phyloP scores from a whole-genome alignment of 2,329 filamentous ascomycete species.

The Lecanosticta acicola region DNA sequence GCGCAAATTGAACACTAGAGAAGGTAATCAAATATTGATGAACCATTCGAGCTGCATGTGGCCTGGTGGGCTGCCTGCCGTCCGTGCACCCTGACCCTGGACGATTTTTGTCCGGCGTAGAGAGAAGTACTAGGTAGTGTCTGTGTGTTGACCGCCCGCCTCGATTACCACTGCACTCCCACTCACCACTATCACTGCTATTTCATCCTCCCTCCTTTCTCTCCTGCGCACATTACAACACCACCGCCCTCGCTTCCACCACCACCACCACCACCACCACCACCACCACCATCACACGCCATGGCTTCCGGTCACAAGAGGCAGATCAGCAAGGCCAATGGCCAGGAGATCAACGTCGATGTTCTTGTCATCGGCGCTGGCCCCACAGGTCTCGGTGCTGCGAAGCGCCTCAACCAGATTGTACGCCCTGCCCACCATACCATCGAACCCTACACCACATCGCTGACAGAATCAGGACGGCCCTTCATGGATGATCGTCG shows the following conservation, averaged over 20 bases:
- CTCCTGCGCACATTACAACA: too few species aligned
- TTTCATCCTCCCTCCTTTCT: background rate
- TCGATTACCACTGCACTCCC: too few species aligned
- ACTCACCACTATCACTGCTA: too few species aligned
- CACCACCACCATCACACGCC: conserved; percentile 1
- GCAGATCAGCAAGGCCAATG: conserved; percentile 31
- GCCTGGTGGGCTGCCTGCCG: background rate
- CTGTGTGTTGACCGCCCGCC: too few species aligned
- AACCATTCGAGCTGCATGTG: too few species aligned
- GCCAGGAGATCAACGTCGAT: conserved; percentile 70
- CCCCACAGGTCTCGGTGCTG: conserved; percentile 93
- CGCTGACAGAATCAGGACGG: conserved; percentile 57
- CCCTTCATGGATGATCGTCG: conserved; percentile 92
- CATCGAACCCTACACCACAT: background rate
- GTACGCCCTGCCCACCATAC: conserved; percentile 48
- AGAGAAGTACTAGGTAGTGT: too few species aligned
- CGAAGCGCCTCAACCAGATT: conserved; percentile 94
- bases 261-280: background rate
- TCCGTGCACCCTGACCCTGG: background rate
- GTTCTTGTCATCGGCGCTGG: conserved; percentile 97
- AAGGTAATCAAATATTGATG: too few species aligned
- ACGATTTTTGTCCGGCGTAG: too few species aligned
- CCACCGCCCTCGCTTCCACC: background rate
- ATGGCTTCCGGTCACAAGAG: conserved; percentile 23
- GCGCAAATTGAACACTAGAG: too few species aligned